These are phyloP conservation scores for Ceratobasidium sp. DNA, from an alignment of 1,284 basidiomycete species.

Conservation along the genomic window DNA sequence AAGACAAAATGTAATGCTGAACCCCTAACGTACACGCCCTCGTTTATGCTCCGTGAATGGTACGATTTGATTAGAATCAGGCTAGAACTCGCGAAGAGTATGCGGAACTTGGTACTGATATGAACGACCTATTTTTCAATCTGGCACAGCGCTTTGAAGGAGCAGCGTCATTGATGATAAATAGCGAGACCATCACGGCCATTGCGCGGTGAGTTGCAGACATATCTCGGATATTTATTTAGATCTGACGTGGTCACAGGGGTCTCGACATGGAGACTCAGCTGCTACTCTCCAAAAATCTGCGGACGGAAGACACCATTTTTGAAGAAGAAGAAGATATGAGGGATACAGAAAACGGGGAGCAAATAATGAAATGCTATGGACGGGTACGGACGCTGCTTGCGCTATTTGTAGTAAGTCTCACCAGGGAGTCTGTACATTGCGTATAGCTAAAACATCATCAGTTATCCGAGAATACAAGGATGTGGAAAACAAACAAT, in stretches of 20 bases:
- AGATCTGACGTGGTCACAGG: neutral
- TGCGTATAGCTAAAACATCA: too few relatives aligned
- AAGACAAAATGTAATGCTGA: neutral
- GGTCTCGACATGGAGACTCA: neutral
- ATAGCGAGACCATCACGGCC: neutral
- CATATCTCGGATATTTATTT: neutral
- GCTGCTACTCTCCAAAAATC: neutral
- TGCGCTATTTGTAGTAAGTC: neutral
- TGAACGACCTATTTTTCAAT: neutral
- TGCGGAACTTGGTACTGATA: neutral
- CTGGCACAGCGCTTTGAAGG: neutral
- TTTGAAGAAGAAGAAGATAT: too few relatives aligned
- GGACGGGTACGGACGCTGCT: neutral
- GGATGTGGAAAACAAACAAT: too few relatives aligned
- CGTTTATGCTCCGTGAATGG: too few relatives aligned
- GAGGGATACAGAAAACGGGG: neutral
- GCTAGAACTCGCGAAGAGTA: neutral
- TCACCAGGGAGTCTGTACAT: neutral
- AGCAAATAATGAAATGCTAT: neutral
- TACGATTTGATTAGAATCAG: too few relatives aligned
- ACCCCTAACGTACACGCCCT: neutral
- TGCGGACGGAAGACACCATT: neutral
- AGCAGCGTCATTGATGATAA: neutral
- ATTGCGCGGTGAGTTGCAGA: neutral
- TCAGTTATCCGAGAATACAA: too few relatives aligned